phyloP scores from a whole-genome alignment of 805 yeast species.

The Ogataea methylovora region DNA sequence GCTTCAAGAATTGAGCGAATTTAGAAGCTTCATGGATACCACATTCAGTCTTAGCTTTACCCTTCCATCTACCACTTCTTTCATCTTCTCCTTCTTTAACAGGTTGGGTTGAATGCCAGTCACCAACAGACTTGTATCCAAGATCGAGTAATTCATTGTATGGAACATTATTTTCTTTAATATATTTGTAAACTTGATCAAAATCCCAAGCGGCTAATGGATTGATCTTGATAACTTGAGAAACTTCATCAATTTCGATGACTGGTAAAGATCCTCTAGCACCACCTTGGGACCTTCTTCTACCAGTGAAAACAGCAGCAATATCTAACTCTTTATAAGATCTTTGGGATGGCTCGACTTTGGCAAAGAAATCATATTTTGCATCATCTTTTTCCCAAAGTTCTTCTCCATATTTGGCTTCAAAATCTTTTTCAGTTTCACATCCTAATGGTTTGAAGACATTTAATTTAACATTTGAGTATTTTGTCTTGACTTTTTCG shows the following conservation, averaged over 20 bases:
- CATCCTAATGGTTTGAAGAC: constrained; percentile 60
- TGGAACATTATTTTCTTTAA: constrained; percentile 68
- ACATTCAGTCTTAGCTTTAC: constrained; percentile 86
- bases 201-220: constrained; percentile 85
- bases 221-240: constrained; percentile 76
- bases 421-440: constrained; percentile 54
- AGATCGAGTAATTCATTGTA: constrained; percentile 76
- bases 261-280: constrained; percentile 64
- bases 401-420: constrained; percentile 57
- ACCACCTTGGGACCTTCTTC: constrained; percentile 88
- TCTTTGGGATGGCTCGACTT: constrained; percentile 87
- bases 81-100: constrained; percentile 91
- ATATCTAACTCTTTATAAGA: constrained; percentile 70
- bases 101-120: constrained; percentile 90
- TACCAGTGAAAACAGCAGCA: constrained; percentile 86
- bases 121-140: constrained; percentile 91
- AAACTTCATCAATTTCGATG: constrained; percentile 64
- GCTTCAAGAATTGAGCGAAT: constrained; percentile 56
- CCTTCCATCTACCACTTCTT: constrained; percentile 96
- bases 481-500: constrained; percentile 44
- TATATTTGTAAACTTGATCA: constrained; percentile 58
- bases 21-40: constrained; percentile 84
- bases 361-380: constrained; percentile 76
- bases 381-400: constrained; percentile 82
- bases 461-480: constrained; percentile 49